These are phyloP conservation scores for Eucalyptus brandiana DNA, from an alignment of 345 rosid genomes.

Conservation along the genomic window DNA sequence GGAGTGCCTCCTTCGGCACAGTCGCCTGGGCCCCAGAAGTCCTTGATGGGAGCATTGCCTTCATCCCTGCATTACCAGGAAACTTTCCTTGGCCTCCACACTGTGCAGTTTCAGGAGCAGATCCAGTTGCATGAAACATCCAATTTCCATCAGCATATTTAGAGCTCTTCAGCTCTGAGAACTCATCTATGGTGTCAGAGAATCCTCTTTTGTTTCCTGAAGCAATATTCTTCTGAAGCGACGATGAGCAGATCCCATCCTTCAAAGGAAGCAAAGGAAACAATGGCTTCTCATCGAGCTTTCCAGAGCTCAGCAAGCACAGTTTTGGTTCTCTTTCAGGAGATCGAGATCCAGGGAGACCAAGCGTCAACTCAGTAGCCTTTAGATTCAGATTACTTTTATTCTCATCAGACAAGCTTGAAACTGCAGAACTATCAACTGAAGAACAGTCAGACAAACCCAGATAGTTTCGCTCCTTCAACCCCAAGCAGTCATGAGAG, in stretches of 20 bases:
- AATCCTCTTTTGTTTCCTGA: constrained; percentile 83
- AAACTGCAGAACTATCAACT: constrained; percentile 56
- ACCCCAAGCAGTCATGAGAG: constrained; percentile 22
- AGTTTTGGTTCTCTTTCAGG: constrained; percentile 46
- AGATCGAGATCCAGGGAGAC: constrained; percentile 76
- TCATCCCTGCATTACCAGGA: constrained; percentile 34
- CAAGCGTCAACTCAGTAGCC: constrained; percentile 81
- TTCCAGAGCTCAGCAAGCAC: constrained; percentile 29
- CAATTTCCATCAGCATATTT: constrained; percentile 45
- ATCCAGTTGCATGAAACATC: constrained; percentile 35
- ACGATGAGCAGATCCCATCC: constrained; percentile 31
- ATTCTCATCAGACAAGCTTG: constrained; percentile 23
- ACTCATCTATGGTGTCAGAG: constrained; percentile 61
- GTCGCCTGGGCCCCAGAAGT: constrained; percentile 14
- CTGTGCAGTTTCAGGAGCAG: constrained; percentile 7
- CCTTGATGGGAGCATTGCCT: constrained; percentile 7
- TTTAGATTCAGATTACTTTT: constrained; percentile 58
- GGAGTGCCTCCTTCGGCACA: constrained; percentile 28
- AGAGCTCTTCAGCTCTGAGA: constrained; percentile 48
- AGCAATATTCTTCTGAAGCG: constrained; percentile 33
- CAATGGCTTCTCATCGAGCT: constrained; percentile 58
- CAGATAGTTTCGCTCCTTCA: constrained; percentile 70
- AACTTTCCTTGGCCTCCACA: neutral
- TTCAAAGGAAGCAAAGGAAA: constrained; percentile 66
- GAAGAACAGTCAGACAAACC: constrained; percentile 73